phyloP scores from a whole-genome alignment of 768 basidiomycete species.

The Xanthoconium purpureum region DNA sequence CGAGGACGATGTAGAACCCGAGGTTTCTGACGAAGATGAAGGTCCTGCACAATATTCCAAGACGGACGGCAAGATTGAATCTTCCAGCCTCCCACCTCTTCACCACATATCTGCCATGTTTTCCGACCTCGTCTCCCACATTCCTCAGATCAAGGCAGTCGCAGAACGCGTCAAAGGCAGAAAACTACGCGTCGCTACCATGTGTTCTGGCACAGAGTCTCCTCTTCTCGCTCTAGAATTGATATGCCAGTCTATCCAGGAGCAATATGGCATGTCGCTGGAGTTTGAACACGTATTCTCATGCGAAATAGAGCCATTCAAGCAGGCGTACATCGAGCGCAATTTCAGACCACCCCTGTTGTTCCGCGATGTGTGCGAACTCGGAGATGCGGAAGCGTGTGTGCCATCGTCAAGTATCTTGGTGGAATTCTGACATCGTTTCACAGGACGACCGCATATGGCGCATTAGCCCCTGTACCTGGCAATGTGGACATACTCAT shows the following conservation, averaged over 20 bases:
- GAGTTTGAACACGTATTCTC: conserved; percentile 92
- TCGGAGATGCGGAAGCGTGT: conserved; percentile 75
- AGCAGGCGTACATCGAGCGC: conserved; percentile 95
- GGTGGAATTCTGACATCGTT: conserved; percentile 1
- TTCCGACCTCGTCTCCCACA: conserved; percentile 63
- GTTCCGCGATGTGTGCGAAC: conserved; percentile 92
- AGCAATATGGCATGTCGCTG: conserved; percentile 61
- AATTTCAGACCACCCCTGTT: conserved; percentile 92
- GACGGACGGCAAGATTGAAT: conserved; percentile 43
- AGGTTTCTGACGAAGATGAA: conserved; percentile 31
- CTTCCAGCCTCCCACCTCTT: conserved; percentile 75
- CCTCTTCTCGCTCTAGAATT: conserved; percentile 87
- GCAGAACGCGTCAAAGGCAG: conserved; percentile 69
- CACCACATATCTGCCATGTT: conserved; percentile 71
- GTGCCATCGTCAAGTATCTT: conserved; percentile 24
- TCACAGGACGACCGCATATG: conserved; percentile 85
- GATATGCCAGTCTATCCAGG: conserved; percentile 71
- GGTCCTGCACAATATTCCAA: conserved; percentile 34
- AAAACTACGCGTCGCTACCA: conserved; percentile 90
- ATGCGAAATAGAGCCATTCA: conserved; percentile 96
- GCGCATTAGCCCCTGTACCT: conserved; percentile 78
- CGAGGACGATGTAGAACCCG: conserved; percentile 35
- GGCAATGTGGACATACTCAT: conserved; percentile 88
- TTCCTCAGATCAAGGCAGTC: conserved; percentile 63
- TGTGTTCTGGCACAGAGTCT: conserved; percentile 97